Percentiles rank a stretch among this genome's conserved stretches.
phyloP scores from a whole-genome alignment of 1,284 basidiomycete genomes.

The Serendipita sp. region DNA sequence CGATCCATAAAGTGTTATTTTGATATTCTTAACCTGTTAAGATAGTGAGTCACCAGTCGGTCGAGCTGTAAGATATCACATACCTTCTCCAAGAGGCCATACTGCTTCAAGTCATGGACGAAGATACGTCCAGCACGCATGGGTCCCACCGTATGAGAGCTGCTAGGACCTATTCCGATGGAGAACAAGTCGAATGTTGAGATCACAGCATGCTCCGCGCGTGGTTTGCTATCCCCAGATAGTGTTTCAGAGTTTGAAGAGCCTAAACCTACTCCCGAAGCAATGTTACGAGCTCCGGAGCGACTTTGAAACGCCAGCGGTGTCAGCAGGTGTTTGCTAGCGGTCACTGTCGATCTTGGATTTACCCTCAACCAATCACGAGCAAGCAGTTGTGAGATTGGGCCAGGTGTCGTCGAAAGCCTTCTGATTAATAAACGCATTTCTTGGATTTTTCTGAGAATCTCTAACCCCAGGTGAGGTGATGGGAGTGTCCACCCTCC shows the following conservation, averaged over 20 bases:
- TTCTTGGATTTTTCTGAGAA: too few species aligned
- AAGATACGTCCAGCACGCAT: slow-evolving; percentile 89
- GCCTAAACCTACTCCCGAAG: background rate
- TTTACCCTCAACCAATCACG: too few species aligned
- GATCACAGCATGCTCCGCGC: slow-evolving; percentile 82
- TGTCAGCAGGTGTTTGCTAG: too few species aligned
- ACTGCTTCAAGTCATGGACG: slow-evolving; percentile 57
- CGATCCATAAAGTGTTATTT: slow-evolving; percentile 77
- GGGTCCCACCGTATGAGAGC: slow-evolving; percentile 71
- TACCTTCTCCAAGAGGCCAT: slow-evolving; percentile 57
- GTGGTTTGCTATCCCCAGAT: slow-evolving; percentile 12
- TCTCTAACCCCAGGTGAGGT: too few species aligned
- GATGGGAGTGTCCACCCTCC: too few species aligned
- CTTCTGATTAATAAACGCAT: too few species aligned
- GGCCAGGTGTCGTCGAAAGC: too few species aligned
- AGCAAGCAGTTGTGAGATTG: too few species aligned
- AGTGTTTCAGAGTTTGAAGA: background rate
- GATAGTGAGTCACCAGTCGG: slow-evolving; percentile 3
- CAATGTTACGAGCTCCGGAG: background rate
- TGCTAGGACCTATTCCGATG: slow-evolving; percentile 61
- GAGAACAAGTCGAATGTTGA: slow-evolving; percentile 89
- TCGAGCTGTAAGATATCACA: slow-evolving; percentile 18
- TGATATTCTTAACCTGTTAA: slow-evolving; percentile 55
- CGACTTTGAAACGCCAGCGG: too few species aligned
- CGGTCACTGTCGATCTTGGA: too few species aligned